Evolutionary conservation across 176 grass and related monocot species (phyloP), one percentile per base, ranked within the genome.

Genomic region (Cenchrus purpureus): DNA sequence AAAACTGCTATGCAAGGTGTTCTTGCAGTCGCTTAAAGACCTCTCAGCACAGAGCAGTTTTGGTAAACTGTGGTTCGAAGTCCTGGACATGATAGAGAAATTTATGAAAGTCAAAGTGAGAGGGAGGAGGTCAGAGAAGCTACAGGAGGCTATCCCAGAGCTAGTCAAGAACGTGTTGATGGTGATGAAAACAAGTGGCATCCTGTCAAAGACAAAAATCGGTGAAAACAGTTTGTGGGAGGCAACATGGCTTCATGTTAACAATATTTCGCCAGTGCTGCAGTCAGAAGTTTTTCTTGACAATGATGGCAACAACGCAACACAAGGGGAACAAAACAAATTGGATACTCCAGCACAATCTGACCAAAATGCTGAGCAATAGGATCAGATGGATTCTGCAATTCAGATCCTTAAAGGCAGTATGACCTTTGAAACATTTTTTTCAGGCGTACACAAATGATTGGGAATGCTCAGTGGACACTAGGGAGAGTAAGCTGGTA

Each of bases 61-160:
- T 63, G 84, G 69, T 74, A 93, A 96, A 82, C 60, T 98, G 40
- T 98, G 97, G 97, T 34, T 91, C 46, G 97, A 94, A 65, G 78
- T 94, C 74, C 89, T 98, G 10, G 86, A 87, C 75, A 91, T 91
- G 74, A 88, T 98, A 85, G 93, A 96, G 74, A 93, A 86, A 78
- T 95, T 91, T 81, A 81, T 94, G 81, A 94, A 89, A 76, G 88
- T 93, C 77, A 98, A 91, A 80, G 60, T 95, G 81, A 93, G 90
- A 83, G 93, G 93, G 59, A 92, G 92, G 74, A 95, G 88, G 74
- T 88, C 82, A 16, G 97, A 98, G 78, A 98, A 95, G 84, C 83
- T 98, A 52, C 91, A 98, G 12, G 97, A 98, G 86, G 77, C 90
- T 11, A 92, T 98, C 86, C 93, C 93, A 29, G 97, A 98, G 71